These are phyloP conservation scores for Trypanosomatidae sp. DNA, from an alignment of 208 protist genomes.

Conservation along the genomic window DNA sequence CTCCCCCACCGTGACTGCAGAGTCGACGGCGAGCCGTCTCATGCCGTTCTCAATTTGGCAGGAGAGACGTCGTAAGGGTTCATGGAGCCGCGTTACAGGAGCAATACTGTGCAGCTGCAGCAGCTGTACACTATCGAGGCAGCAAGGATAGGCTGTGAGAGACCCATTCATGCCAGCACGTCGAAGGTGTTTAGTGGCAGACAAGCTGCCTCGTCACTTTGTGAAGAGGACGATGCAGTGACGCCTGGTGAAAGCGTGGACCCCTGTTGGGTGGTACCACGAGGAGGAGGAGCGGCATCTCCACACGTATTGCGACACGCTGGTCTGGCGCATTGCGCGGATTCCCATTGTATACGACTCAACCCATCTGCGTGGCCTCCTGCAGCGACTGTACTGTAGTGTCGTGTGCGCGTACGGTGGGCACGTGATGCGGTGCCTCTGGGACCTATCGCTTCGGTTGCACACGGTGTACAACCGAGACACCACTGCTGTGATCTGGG, in stretches of 20 bases:
- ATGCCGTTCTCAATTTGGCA: slow-evolving; percentile 89
- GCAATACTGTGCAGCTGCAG: slow-evolving; percentile 68
- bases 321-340: slow-evolving; percentile 84
- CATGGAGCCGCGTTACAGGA: slow-evolving; percentile 56
- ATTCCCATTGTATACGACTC: slow-evolving; percentile 92
- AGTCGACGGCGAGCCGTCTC: slow-evolving; percentile 6
- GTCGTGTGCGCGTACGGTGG: slow-evolving; percentile 84
- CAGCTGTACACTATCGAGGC: slow-evolving; percentile 62
- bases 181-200: slow-evolving; percentile 80
- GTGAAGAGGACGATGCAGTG: slow-evolving; percentile 12
- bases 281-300: slow-evolving; percentile 72
- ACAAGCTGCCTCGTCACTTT: slow-evolving; percentile 28
- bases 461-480: slow-evolving; percentile 95
- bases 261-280: slow-evolving; percentile 72
- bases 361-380: slow-evolving; percentile 79
- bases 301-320: slow-evolving; percentile 22
- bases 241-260: slow-evolving; percentile 78
- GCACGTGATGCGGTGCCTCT: slow-evolving; percentile 92
- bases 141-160: slow-evolving; percentile 33
- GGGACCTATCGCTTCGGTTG: slow-evolving; percentile 74
- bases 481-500: slow-evolving; percentile 80
- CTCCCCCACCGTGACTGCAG: slow-evolving; percentile 51
- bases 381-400: slow-evolving; percentile 84
- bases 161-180: slow-evolving; percentile 91
- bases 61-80: slow-evolving; percentile 88